Evolutionary conservation across 140 eudicot genomes (phyloP), one percentile per base, ranked within the genome.

Genomic region (Cichorium intybus): DNA sequence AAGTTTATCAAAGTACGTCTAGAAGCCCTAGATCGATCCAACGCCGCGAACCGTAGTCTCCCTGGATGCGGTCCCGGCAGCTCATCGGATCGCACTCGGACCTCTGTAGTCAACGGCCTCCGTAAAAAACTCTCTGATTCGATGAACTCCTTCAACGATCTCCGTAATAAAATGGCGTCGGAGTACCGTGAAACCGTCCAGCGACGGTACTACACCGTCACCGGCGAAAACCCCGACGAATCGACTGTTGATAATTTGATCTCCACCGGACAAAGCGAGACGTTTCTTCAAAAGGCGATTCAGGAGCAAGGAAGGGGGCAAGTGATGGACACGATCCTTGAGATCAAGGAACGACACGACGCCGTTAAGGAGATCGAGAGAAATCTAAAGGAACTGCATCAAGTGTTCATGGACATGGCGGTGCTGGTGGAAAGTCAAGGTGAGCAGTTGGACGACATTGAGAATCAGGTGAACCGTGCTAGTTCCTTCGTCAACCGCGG

Each of bases 31-130:
- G 85, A 80, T 49, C 81, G 85, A 0, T 71, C 81, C 16, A 80
- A 80, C 79, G 85, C 85, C 8, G 81, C 85, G 7, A 81, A 81
- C 8, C 80, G 87, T 0, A 81, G 80, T 8, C 11, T 77, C 1
- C 83, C 83, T 28, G 87, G 87, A 2, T 81, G 87, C 47, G 83
- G 87, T 21, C 87, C 87, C 23, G 87, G 87, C 23, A 81, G 80
- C 56, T 77, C 87, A 0, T 73, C 83, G 0, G 87, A 81, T 52
- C 80, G 87, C 1, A 81, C 83, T 0, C 66, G 87, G 0, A 81
- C 83, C 0, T 77, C 83, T 1, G 72, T 77, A 0, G 87, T 81
- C 28, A 69, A 73, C 59, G 87, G 87, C 10, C 60, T 81, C 4
- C 77, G 83, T 5, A 81, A 81, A 16, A 81, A 81, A 53, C 67